Base-by-base conservation (phyloP, 805 yeast species). In the Saccharomyces eubayanus region DNA sequence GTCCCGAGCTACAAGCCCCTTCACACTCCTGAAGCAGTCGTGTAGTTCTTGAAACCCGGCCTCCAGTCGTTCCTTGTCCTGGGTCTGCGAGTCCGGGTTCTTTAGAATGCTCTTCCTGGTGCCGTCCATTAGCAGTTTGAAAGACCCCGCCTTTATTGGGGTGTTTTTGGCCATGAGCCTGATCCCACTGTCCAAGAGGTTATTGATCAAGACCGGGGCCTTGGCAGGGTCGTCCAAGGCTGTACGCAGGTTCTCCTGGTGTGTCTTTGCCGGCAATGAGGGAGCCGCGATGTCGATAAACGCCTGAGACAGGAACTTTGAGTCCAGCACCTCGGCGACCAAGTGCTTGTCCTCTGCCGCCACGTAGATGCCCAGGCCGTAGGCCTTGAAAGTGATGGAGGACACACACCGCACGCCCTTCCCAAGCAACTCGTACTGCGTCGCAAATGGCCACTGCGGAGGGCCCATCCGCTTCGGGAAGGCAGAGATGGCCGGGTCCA, bases 61-160 rank as follows among this genome's bases (percentile, higher is more conserved):
- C 14, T 74, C 74, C 16, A 79, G 66, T 27, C 68, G 72, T 2
- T 76, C 80, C 30, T 72, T 72, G 40, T 77, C 71, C 10, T 36
- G 43, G 5, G 74, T 70, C 59, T 83, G 83, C 51, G 85, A 80
- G 55, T 77, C 72, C 2, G 85, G 82, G 63, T 81, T 82, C 36
- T 89, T 85, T 67, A 84, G 74, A 48, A 89, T 79, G 0, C 96
- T 82, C 66, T 91, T 85, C 49, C 89, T 80, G 56, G 94, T 79
- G 0, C 98, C 98, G 65, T 94, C 98, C 59, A 87, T 80, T 63
- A 92, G 71, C 66, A 94, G 98, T 57, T 83, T 82, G 70, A 87
- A 90, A 70, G 92, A 97, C 0, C 98, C 92, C 67, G 87, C 89
- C 65, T 97, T 80, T 20, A 85, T 83, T 0, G 99, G 97, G 10